A percentile compares a stretch with the other conserved stretches of the same genome.
These are phyloP conservation scores for Fusarium sp. DNA, from an alignment of 2,329 filamentous ascomycete genomes.

Conservation along the genomic window DNA sequence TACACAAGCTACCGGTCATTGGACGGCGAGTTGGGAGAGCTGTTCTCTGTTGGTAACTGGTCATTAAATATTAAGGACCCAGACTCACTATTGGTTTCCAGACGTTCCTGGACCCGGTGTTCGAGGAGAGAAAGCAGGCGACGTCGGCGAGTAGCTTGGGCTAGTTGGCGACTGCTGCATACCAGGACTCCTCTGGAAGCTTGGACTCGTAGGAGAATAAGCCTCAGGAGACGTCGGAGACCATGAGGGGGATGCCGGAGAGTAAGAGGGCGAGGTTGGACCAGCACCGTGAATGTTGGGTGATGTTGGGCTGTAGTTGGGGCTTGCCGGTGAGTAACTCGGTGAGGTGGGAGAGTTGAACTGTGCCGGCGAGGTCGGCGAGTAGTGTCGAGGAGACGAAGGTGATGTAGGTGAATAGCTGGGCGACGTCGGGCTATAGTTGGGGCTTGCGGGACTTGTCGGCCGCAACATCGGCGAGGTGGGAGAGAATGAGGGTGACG, in stretches of 20 bases:
- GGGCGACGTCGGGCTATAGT: slow-evolving; percentile 75
- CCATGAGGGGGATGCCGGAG: slow-evolving; percentile 80
- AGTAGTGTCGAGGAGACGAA: slow-evolving; percentile 68
- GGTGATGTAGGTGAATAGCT: slow-evolving; percentile 74
- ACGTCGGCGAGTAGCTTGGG: slow-evolving; percentile 77
- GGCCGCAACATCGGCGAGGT: slow-evolving; percentile 70
- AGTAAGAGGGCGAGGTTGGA: slow-evolving; percentile 72
- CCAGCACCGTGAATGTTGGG: slow-evolving; percentile 62
- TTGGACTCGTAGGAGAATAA: slow-evolving; percentile 74
- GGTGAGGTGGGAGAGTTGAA: slow-evolving; percentile 83
- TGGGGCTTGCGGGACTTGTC: slow-evolving; percentile 68
- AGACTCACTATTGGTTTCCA: slow-evolving; percentile 58
- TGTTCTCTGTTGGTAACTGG: slow-evolving; percentile 45
- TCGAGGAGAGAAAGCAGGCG: slow-evolving; percentile 60
- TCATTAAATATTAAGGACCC: background rate
- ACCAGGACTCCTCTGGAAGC: slow-evolving; percentile 67
- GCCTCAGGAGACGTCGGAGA: slow-evolving; percentile 78
- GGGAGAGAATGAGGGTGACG: slow-evolving; percentile 73
- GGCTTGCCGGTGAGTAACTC: slow-evolving; percentile 77
- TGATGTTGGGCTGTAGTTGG: slow-evolving; percentile 78
- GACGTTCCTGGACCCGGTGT: slow-evolving; percentile 59
- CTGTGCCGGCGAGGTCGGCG: slow-evolving; percentile 77
- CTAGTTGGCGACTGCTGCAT: slow-evolving; percentile 73
- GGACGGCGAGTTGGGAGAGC: slow-evolving; percentile 60
- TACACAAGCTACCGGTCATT: slow-evolving; percentile 48